Percentiles rank a stretch among this genome's conserved stretches.
phyloP scores from a whole-genome alignment of 2,329 filamentous ascomycete species.

The Clonostachys byssicola region DNA sequence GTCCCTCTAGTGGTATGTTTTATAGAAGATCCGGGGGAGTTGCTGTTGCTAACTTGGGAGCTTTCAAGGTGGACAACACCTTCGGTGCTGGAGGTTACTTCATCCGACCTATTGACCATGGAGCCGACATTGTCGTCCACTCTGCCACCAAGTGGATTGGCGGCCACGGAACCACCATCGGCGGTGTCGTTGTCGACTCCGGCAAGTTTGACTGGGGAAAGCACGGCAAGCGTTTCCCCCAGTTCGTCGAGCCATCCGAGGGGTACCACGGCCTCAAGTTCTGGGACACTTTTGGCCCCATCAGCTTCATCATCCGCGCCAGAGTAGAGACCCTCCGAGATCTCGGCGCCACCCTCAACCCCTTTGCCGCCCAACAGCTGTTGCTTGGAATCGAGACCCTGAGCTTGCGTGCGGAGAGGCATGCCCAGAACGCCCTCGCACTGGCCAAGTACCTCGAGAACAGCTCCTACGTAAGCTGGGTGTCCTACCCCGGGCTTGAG shows the following conservation, averaged over 20 bases:
- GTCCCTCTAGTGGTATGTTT: slow-evolving; percentile 58
- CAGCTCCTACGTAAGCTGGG: slow-evolving; percentile 84
- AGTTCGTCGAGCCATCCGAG: slow-evolving; percentile 83
- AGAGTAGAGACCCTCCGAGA: slow-evolving; percentile 90
- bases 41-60: neutral
- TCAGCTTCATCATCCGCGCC: slow-evolving; percentile 79
- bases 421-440: slow-evolving; percentile 77
- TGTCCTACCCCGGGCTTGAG: slow-evolving; percentile 85
- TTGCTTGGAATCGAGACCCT: slow-evolving; percentile 87
- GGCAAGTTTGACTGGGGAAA: slow-evolving; percentile 95
- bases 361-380: slow-evolving; percentile 90
- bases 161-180: slow-evolving; percentile 90
- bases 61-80: slow-evolving; percentile 78
- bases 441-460: slow-evolving; percentile 80
- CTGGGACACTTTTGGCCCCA: slow-evolving; percentile 83
- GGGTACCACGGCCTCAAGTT: slow-evolving; percentile 94
- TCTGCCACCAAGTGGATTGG: slow-evolving; percentile 97
- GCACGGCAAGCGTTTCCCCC: slow-evolving; percentile 79
- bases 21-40: neutral
- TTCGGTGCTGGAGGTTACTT: slow-evolving; percentile 93
- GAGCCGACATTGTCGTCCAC: slow-evolving; percentile 91
- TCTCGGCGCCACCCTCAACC: slow-evolving; percentile 76
- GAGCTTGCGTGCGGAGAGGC: slow-evolving; percentile 78
- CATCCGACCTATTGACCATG: slow-evolving; percentile 79
- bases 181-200: slow-evolving; percentile 78